phyloP scores from a whole-genome alignment of 768 basidiomycete species.

The Serendipita sp. region DNA sequence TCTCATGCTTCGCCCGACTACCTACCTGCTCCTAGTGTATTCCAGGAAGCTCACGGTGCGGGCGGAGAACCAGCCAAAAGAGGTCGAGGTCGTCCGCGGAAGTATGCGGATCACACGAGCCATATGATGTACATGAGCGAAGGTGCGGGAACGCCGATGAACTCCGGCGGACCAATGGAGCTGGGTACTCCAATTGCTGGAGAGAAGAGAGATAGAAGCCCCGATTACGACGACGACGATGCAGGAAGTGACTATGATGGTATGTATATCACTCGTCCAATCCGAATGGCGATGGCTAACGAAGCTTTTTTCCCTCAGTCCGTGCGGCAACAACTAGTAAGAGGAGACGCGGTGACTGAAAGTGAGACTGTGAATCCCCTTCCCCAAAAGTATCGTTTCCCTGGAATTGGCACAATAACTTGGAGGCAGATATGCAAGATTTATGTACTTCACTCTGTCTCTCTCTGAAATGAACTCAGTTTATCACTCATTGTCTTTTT shows the following conservation, averaged over 20 bases:
- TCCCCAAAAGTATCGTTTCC: no score
- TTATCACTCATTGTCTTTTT: background rate
- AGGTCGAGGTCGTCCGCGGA: background rate
- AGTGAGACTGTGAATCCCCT: no score
- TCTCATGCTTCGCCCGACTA: constrained; percentile 11
- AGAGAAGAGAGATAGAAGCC: constrained; percentile 6
- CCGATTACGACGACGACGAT: constrained; percentile 3
- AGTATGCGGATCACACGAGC: constrained; percentile 3
- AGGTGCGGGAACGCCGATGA: background rate
- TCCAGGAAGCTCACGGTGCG: background rate
- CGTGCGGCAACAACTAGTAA: background rate
- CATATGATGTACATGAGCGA: constrained; percentile 4
- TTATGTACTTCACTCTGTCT: background rate
- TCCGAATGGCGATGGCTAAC: background rate
- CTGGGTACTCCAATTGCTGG: constrained; percentile 1
- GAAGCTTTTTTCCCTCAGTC: background rate
- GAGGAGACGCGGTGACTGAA: background rate
- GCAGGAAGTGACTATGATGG: constrained; percentile 1
- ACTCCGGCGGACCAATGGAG: background rate
- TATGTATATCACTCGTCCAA: background rate
- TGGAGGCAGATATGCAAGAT: background rate
- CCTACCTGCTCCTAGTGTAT: background rate
- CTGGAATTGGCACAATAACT: background rate
- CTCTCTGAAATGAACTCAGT: background rate
- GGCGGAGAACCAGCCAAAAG: background rate